Percentiles rank a stretch among this genome's conserved stretches.
Evolutionary conservation across 1,284 basidiomycete genomes (phyloP).

Genomic region (Austroboletus niveus): DNA sequence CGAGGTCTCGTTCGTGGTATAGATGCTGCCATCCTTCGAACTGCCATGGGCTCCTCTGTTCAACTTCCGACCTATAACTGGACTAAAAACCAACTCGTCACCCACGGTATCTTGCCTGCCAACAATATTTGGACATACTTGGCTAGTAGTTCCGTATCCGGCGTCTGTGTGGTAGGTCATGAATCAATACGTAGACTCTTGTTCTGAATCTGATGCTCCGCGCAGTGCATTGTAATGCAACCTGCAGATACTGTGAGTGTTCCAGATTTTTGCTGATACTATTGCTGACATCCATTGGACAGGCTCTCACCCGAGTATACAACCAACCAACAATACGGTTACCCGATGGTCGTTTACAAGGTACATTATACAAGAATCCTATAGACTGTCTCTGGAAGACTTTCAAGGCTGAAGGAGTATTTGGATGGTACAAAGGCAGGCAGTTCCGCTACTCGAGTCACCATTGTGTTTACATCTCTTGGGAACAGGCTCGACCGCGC

Average conservation of each 20-base stretch:
- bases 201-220: not conserved
- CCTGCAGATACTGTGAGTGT: conserved; percentile 79
- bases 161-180: conserved; percentile 81
- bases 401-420: conserved; percentile 83
- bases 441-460: not conserved
- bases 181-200: not conserved
- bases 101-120: conserved; percentile 61
- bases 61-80: conserved; percentile 97
- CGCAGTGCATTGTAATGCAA: conserved; percentile 83
- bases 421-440: conserved; percentile 90
- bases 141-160: conserved; percentile 85
- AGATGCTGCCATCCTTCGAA: conserved; percentile 90
- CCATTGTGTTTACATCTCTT: not conserved
- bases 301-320: conserved; percentile 94
- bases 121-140: conserved; percentile 88
- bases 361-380: conserved; percentile 86
- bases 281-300: conserved; percentile 7
- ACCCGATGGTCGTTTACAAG: conserved; percentile 73
- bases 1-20: conserved; percentile 87
- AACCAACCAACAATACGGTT: conserved; percentile 84
- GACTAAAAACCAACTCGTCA: conserved; percentile 77
- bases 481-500: conserved; percentile 78
- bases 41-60: conserved; percentile 90
- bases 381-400: conserved; percentile 98
- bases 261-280: not conserved